Conservation (phyloP, 2,329 filamentous ascomycete species). For the Neonectria ditissima region DNA sequence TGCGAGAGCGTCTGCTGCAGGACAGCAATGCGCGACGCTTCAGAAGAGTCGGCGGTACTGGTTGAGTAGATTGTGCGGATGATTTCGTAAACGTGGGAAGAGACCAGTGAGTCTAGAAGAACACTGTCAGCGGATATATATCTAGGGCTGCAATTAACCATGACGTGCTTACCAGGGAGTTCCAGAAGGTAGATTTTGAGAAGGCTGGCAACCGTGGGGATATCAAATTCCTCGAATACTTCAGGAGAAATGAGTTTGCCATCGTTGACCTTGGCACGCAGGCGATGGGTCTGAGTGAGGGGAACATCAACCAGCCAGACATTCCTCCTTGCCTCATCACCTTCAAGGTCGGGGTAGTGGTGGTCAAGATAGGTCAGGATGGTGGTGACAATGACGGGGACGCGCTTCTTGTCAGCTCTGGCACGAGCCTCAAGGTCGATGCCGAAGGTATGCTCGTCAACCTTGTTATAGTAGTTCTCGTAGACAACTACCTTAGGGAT, state of each 20-base stretch:
- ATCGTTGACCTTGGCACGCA: slow-evolving; percentile 86
- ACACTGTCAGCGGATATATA: slow-evolving; percentile 42
- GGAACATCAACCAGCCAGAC: slow-evolving; percentile 97
- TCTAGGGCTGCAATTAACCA: neutral
- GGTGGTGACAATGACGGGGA: slow-evolving; percentile 91
- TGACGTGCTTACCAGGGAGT: slow-evolving; percentile 78
- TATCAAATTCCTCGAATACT: slow-evolving; percentile 86
- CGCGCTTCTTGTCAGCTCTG: slow-evolving; percentile 92
- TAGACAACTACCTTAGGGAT: slow-evolving; percentile 91
- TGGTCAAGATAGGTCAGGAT: slow-evolving; percentile 96
- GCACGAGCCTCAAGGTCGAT: slow-evolving; percentile 97
- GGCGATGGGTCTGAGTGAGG: slow-evolving; percentile 83
- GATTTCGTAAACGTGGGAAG: slow-evolving; percentile 98
- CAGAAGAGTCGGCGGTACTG: slow-evolving; percentile 79
- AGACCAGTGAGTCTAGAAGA: slow-evolving; percentile 88
- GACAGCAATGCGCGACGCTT: slow-evolving; percentile 85
- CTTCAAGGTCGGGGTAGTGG: slow-evolving; percentile 96
- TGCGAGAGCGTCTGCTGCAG: slow-evolving; percentile 96
- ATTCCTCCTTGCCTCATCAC: slow-evolving; percentile 89
- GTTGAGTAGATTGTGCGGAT: slow-evolving; percentile 96
- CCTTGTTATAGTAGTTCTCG: slow-evolving; percentile 99
- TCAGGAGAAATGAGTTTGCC: slow-evolving; percentile 83
- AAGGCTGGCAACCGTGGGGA: slow-evolving; percentile 92
- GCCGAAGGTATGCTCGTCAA: slow-evolving; percentile 97
- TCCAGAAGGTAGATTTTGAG: slow-evolving; percentile 96